Conservation (phyloP, 192 early-diverging fungal species). For the Phycomyces nitens region DNA sequence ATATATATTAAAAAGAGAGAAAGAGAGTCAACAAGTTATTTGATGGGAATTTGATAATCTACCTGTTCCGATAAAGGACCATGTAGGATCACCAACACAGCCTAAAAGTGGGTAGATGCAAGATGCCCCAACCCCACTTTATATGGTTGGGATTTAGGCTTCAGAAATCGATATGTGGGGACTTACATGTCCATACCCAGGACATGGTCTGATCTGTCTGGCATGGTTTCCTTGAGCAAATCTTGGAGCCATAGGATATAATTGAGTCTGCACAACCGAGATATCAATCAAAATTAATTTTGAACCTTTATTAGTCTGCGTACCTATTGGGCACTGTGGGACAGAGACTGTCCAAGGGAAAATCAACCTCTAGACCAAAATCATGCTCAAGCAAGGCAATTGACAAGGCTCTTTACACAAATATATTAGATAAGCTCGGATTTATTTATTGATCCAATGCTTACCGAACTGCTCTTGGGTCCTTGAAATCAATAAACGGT, state of each 20-base stretch:
- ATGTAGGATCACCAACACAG: constrained; percentile 49
- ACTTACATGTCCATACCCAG: constrained; percentile 64
- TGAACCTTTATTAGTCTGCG: neutral
- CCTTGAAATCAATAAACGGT: constrained; percentile 57
- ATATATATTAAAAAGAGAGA: neutral
- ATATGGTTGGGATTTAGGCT: neutral
- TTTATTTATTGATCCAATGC: too few species aligned
- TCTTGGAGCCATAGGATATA: constrained; percentile 71
- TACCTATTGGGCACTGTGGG: constrained; percentile 57
- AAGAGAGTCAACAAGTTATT: neutral
- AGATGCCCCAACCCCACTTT: constrained; percentile 82
- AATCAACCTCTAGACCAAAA: constrained; percentile 61
- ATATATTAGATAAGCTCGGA: too few species aligned
- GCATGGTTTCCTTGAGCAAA: constrained; percentile 36
- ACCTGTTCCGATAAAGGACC: constrained; percentile 73
- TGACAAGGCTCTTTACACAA: constrained; percentile 55
- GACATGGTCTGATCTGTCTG: constrained; percentile 8
- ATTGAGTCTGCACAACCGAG: constrained; percentile 45
- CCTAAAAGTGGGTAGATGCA: constrained; percentile 90
- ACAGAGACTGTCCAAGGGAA: constrained; percentile 65
- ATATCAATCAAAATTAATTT: too few species aligned
- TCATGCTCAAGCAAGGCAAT: constrained; percentile 56
- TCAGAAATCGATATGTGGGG: neutral
- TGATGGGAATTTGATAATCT: constrained; percentile 14
- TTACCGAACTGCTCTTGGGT: constrained; percentile 59